These are phyloP conservation scores for Lipomyces orientalis DNA, from an alignment of 805 yeast genomes.

Conservation along the genomic window DNA sequence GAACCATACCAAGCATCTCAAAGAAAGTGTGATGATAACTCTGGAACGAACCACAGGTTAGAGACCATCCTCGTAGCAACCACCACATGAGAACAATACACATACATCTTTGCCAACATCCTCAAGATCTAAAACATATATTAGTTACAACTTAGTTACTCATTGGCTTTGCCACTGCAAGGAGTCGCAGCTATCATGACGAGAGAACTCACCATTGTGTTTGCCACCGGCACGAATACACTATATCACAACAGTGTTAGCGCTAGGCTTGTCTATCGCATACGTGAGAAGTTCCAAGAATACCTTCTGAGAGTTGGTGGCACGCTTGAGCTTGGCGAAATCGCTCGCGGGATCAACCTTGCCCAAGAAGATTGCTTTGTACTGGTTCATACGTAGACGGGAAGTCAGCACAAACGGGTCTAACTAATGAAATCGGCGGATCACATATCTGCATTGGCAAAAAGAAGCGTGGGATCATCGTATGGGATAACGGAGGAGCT, in stretches of 20 bases:
- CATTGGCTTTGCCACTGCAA: background rate
- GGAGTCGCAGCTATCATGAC: background rate
- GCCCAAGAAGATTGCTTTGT: conserved; percentile 95
- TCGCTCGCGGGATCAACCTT: conserved; percentile 95
- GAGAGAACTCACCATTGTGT: conserved; percentile 55
- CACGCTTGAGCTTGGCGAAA: conserved; percentile 81
- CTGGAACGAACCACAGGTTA: conserved; percentile 6
- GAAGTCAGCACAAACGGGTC: conserved; percentile 3
- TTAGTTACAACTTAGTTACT: background rate
- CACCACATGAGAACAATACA: background rate
- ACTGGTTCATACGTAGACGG: conserved; percentile 80
- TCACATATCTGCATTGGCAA: conserved; percentile 87
- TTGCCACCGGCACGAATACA: conserved; percentile 99
- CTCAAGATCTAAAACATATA: conserved; percentile 73
- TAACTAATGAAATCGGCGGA: background rate
- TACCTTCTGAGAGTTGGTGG: conserved; percentile 87
- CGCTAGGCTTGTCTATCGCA: background rate
- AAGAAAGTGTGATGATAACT: conserved; percentile 95
- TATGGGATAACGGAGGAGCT: conserved; percentile 96
- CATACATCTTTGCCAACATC: conserved; percentile 94
- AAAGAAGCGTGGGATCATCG: conserved; percentile 95
- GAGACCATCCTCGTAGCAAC: background rate
- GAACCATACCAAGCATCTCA: conserved; percentile 86
- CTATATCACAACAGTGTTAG: conserved; percentile 24
- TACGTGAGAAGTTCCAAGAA: background rate